Conservation (phyloP, 2,329 filamentous ascomycete genomes). For the Monilinia fructigena region DNA sequence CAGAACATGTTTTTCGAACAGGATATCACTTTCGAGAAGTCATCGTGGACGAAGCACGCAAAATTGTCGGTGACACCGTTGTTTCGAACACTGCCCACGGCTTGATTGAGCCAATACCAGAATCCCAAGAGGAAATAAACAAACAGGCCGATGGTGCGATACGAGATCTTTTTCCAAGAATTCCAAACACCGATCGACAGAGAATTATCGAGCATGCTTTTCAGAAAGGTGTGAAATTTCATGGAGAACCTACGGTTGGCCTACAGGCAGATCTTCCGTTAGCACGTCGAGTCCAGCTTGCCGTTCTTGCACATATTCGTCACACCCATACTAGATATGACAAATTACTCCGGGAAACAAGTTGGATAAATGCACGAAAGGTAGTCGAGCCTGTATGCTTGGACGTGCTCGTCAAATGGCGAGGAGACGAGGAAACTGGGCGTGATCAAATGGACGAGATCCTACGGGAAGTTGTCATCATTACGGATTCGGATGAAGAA, state of each 20-base stretch:
- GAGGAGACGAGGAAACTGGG: slow-evolving; percentile 67
- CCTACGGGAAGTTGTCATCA: slow-evolving; percentile 63
- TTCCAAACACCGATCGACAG: slow-evolving; percentile 62
- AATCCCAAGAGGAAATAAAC: slow-evolving; percentile 59
- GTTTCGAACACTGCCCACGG: slow-evolving; percentile 33
- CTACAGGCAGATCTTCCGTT: slow-evolving; percentile 55
- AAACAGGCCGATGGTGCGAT: slow-evolving; percentile 61
- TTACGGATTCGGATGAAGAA: slow-evolving; percentile 44
- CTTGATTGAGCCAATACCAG: slow-evolving; percentile 58
- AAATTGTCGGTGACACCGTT: slow-evolving; percentile 37
- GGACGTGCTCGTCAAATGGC: slow-evolving; percentile 68
- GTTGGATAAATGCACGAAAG: slow-evolving; percentile 59
- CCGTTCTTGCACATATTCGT: slow-evolving; percentile 64
- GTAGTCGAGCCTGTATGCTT: slow-evolving; percentile 60
- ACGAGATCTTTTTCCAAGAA: slow-evolving; percentile 62
- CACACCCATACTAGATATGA: slow-evolving; percentile 68
- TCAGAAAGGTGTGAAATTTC: slow-evolving; percentile 53
- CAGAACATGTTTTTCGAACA: slow-evolving; percentile 54
- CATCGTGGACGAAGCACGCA: slow-evolving; percentile 57
- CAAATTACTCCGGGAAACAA: slow-evolving; percentile 56
- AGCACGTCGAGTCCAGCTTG: slow-evolving; percentile 62
- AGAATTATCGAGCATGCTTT: slow-evolving; percentile 63
- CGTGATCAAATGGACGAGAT: slow-evolving; percentile 67
- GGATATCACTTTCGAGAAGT: slow-evolving; percentile 60
- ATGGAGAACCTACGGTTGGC: slow-evolving; percentile 57